Base-by-base conservation (phyloP, 768 basidiomycete genomes). In the Coprinellus aureogranulatus region DNA sequence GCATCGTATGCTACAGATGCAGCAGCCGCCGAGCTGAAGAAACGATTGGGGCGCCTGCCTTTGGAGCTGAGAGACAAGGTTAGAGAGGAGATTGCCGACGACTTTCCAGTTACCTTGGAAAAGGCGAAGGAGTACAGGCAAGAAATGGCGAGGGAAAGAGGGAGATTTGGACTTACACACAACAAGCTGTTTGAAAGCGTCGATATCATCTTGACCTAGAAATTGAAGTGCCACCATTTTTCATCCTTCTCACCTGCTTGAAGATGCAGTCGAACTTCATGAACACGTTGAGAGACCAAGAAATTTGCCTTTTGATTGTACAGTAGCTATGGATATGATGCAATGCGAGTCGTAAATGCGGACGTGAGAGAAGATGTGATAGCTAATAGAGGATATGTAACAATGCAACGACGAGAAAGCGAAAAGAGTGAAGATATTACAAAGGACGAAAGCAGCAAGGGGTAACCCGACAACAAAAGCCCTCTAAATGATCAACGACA, bases 121-220 rank as follows among this genome's bases (percentile, higher is more conserved):
- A 65, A 71, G 53, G 73, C 73, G 5, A 70, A 69, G 60, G 44
- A 62, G 23, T n/a, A 70, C 25, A 58, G 72, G 57, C 45, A 66
- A n/a, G 62, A 67, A 57, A 44, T 75, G 55, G 72, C 73, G 69
- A 59, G 64, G 28, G 73, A 76, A 63, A 63, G 70, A 47, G 68
- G 65, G 37, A 44, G n/a, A 1, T 73, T 64, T 55, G 65, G 63
- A 2, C 22, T 58, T 1, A 34, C 34, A 20, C 59, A 69, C 25
- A 57, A 62, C 6, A 14, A 34, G 34, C 6, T 6, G 8, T 34
- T 34, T 34, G 34, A 6, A 14, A 34, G 34, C 34, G 34, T 34
- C 8, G 34, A 34, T 6, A 34, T 34, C 34, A 6, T 14, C 14
- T 34, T 34, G 34, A n/a, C n/a, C n/a, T n/a, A n/a, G n/a, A n/a